Base-by-base conservation (phyloP, 495 filamentous ascomycete species). In the Viridothelium virens region DNA sequence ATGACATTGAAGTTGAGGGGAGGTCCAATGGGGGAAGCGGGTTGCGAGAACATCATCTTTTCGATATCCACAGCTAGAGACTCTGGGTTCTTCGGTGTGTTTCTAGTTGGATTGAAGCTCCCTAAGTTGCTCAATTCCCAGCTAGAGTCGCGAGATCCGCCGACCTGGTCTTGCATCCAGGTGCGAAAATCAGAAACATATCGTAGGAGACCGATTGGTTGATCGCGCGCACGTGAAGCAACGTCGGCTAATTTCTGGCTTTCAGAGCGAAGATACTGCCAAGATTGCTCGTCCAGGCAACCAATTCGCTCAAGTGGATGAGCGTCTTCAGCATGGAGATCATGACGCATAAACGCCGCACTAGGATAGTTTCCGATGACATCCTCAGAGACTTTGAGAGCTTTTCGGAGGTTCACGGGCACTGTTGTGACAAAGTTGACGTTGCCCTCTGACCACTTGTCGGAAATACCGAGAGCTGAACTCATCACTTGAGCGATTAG, bases 141-240 rank as follows among this genome's bases (percentile, higher is more conserved):
- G 31, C 59, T 62, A 1, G 9, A 37, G 0, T 62, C 59, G 6
- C 34, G 59, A 0, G 12, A 6, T 16, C n/a, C 7, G 12, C 34
- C 59, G 59, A 41, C 18, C n/a, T 62, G 59, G n/a, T 14, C 31
- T 25, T 37, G 34, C 38, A 62, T 37, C 59, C 59, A 62, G 16
- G 31, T 4, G 1, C 16, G 31, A 14, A 38, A 62, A 31, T 62
- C 38, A 6, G 34, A 38, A 12, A 62, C 33, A 31, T 62, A 62
- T 62, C 38, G 9, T 6, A 62, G 59, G n/a, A 62, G 59, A 25
- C 34, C 59, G 12, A 62, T 31, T 9, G 59, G 59, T 18, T 62
- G 59, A 31, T 62, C 31, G 4, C 2, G 59, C 6, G 2, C 4
- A 14, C n/a, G 31, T 62, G 33, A 7, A 33, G 59, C 59, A 53